Evolutionary conservation across 257 asterid genomes (phyloP).

Genomic region (Ballota nigra): DNA sequence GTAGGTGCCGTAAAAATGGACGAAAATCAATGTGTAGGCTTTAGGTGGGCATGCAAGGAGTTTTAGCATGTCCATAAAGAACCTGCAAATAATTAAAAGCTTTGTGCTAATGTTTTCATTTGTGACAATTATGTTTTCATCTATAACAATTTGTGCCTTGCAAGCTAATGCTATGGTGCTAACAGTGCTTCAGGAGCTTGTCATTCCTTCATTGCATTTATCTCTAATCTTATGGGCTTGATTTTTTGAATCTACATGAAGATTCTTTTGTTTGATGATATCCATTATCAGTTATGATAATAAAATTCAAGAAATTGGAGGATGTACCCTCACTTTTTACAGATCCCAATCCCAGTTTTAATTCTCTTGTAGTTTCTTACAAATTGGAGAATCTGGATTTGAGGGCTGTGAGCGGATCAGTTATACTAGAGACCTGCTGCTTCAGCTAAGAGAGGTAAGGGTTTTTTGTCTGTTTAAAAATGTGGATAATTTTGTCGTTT

Average conservation of each 20-base stretch:
- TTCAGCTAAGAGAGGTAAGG: conserved; percentile 82
- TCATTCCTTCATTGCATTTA: background rate
- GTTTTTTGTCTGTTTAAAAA: background rate
- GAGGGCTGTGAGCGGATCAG: conserved; percentile 69
- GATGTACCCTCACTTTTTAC: background rate
- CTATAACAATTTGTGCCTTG: background rate
- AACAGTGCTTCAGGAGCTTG: background rate
- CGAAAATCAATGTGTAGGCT: conserved; percentile 42
- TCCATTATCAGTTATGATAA: too few species aligned
- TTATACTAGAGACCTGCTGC: conserved; percentile 69
- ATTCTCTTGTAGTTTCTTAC: conserved; percentile 12
- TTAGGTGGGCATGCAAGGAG: conserved; percentile 59
- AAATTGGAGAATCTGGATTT: conserved; percentile 80
- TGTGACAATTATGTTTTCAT: background rate
- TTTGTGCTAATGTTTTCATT: background rate
- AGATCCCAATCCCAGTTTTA: background rate
- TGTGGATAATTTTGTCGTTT: background rate
- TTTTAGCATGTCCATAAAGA: conserved; percentile 46
- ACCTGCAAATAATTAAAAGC: conserved; percentile 37
- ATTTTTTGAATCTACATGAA: background rate
- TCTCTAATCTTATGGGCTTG: background rate
- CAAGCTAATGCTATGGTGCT: background rate
- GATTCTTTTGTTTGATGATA: background rate
- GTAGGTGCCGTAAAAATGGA: conserved; percentile 65
- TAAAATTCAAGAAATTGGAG: too few species aligned